phyloP scores from a whole-genome alignment of 345 rosid genomes.

The Pugionium dolabratum region DNA sequence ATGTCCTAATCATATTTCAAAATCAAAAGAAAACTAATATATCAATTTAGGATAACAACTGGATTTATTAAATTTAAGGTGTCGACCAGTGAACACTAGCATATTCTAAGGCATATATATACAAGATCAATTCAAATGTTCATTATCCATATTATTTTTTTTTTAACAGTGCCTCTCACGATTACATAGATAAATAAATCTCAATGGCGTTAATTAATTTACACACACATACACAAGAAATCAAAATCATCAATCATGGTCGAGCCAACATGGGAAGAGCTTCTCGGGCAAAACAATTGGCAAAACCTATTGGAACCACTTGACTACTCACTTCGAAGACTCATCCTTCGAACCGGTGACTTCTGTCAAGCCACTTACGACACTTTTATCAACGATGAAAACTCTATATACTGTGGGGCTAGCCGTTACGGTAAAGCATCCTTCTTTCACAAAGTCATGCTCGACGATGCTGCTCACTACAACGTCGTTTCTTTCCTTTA shows the following conservation, averaged over 20 bases:
- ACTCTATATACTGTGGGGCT: conserved; percentile 76
- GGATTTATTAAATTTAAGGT: conserved; percentile 5
- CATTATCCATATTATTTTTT: no score
- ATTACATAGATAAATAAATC: conserved; percentile 18
- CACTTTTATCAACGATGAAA: conserved; percentile 77
- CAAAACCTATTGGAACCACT: conserved; percentile 67
- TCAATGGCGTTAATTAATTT: background rate
- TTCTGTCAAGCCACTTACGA: conserved; percentile 91
- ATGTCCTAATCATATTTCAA: conserved; percentile 10
- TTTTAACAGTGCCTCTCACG: conserved; percentile 27
- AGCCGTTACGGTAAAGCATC: conserved; percentile 71
- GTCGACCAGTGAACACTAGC: conserved; percentile 15
- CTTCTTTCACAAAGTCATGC: conserved; percentile 66
- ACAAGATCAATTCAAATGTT: conserved; percentile 29
- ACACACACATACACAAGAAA: background rate
- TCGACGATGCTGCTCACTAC: conserved; percentile 56
- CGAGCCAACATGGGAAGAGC: conserved; percentile 56
- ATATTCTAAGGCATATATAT: conserved; percentile 35
- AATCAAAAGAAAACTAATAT: conserved; percentile 6
- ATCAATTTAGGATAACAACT: conserved; percentile 13
- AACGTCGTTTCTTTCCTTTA: conserved; percentile 62
- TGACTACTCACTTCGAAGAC: conserved; percentile 59
- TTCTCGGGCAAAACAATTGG: conserved; percentile 70
- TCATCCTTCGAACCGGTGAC: conserved; percentile 80
- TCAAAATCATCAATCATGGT: no score